Conservation (phyloP, 2,329 filamentous ascomycete genomes). For the Colletotrichum cuscutae region DNA sequence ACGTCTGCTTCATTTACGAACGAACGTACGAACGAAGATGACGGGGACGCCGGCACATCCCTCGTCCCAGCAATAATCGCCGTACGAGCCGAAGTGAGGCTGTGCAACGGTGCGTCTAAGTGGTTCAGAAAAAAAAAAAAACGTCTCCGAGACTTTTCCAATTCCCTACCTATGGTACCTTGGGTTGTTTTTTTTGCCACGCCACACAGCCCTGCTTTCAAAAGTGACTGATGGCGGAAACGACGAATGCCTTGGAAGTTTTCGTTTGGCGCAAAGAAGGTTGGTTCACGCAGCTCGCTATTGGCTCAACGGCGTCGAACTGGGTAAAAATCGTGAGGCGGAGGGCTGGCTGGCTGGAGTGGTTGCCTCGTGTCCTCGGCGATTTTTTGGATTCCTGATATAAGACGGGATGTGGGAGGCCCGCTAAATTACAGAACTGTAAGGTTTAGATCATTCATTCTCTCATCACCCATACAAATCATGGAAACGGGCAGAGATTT, state of each 20-base stretch:
- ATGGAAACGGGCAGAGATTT: too few species aligned
- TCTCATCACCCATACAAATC: too few species aligned
- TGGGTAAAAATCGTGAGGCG: not conserved
- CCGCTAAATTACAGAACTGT: not conserved
- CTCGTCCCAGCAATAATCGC: not conserved
- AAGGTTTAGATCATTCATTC: too few species aligned
- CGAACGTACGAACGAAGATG: too few species aligned
- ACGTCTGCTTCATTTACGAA: not conserved
- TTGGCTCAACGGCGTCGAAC: not conserved
- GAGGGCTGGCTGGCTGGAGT: not conserved
- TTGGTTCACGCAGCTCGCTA: not conserved
- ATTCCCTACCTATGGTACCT: too few species aligned
- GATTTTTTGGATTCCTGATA: not conserved
- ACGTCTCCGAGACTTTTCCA: not conserved
- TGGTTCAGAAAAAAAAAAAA: not conserved
- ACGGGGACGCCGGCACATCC: not conserved
- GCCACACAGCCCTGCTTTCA: constrained; percentile 6
- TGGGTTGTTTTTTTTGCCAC: not conserved
- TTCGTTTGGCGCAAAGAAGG: not conserved
- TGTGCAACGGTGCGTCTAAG: not conserved
- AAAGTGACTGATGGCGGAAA: not conserved
- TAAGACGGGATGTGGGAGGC: constrained; percentile 1
- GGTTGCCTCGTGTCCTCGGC: not conserved
- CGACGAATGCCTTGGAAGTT: not conserved
- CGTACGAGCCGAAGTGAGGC: constrained; percentile 18